A percentile compares a stretch with the other conserved stretches of the same genome.
Evolutionary conservation across 352 stramenopile species (phyloP).

Genomic region (Pythium aphanidermatum): DNA sequence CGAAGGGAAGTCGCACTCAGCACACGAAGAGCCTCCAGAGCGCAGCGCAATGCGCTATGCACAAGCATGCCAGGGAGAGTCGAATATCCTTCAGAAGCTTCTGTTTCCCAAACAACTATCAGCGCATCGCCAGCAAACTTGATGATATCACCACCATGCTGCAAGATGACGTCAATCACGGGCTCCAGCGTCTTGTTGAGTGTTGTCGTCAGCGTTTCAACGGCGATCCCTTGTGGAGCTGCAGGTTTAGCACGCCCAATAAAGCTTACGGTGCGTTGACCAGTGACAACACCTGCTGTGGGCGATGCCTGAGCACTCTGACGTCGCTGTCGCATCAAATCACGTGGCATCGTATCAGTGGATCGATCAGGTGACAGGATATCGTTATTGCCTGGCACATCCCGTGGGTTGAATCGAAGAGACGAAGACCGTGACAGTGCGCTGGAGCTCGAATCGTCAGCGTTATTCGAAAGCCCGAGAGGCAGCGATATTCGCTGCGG

Average conservation of each 20-base stretch:
- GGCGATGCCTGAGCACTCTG: constrained; percentile 17
- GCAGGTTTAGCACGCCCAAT: constrained; percentile 41
- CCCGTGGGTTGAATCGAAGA: constrained; percentile 2
- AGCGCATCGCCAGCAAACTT: constrained; percentile 80
- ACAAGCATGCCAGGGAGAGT: constrained; percentile 42
- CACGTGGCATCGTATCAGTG: constrained; percentile 19
- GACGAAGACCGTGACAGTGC: background rate
- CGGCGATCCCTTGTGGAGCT: constrained; percentile 47
- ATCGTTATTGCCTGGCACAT: background rate
- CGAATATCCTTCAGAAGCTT: constrained; percentile 28
- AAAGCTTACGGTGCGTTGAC: constrained; percentile 28
- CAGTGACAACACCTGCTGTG: background rate
- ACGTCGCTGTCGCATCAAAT: constrained; percentile 36
- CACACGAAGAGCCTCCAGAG: constrained; percentile 46
- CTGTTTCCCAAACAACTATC: constrained; percentile 78
- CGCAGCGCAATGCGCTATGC: constrained; percentile 51
- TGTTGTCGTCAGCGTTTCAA: constrained; percentile 66
- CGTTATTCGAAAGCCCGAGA: constrained; percentile 3
- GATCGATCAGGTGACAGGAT: constrained; percentile 12
- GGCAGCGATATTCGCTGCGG: constrained; percentile 8
- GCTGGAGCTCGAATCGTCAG: too few species aligned
- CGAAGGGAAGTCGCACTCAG: constrained; percentile 23
- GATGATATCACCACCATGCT: constrained; percentile 74
- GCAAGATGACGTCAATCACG: constrained; percentile 71
- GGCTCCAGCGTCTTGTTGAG: constrained; percentile 77